Percentiles rank a stretch among this genome's conserved stretches.
These are phyloP conservation scores for Annona squamosa DNA, from an alignment of 164 flowering plant genomes.

Conservation along the genomic window DNA sequence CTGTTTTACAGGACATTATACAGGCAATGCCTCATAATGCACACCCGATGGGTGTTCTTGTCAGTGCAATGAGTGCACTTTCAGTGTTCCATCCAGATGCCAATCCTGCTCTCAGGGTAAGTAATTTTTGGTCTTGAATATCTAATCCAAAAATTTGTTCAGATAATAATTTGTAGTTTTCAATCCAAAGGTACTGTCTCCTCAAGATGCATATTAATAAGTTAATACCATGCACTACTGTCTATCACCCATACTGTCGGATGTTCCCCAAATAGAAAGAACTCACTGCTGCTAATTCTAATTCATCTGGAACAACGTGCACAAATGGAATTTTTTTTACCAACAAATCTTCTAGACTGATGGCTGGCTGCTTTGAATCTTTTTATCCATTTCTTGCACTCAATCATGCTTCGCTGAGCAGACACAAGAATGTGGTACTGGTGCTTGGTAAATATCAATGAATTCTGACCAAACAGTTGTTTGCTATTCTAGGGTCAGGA, in stretches of 20 bases:
- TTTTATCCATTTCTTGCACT: not conserved
- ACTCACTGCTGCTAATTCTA: not conserved
- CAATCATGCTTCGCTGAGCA: not conserved
- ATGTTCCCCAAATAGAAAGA: not conserved
- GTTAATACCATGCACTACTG: not conserved
- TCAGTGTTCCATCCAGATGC: conserved; percentile 99
- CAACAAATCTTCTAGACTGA: not conserved
- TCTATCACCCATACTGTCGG: not conserved
- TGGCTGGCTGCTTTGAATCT: not conserved
- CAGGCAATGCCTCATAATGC: conserved; percentile 99
- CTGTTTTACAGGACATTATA: conserved; percentile 68
- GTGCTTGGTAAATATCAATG: not conserved
- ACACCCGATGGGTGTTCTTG: conserved; percentile 96
- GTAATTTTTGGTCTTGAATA: conserved; percentile 6
- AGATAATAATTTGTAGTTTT: not conserved
- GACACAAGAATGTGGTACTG: not conserved
- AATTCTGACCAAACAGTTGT: conserved; percentile 8
- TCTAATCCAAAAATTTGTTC: not conserved
- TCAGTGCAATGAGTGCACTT: conserved; percentile 95
- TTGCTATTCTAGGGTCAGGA: conserved; percentile 76
- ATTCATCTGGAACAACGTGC: not conserved
- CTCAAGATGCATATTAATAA: not conserved
- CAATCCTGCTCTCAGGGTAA: conserved; percentile 90
- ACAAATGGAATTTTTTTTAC: no score
- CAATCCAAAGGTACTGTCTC: not conserved